phyloP scores from a whole-genome alignment of 805 yeast species.

The Wickerhamiella cacticola region DNA sequence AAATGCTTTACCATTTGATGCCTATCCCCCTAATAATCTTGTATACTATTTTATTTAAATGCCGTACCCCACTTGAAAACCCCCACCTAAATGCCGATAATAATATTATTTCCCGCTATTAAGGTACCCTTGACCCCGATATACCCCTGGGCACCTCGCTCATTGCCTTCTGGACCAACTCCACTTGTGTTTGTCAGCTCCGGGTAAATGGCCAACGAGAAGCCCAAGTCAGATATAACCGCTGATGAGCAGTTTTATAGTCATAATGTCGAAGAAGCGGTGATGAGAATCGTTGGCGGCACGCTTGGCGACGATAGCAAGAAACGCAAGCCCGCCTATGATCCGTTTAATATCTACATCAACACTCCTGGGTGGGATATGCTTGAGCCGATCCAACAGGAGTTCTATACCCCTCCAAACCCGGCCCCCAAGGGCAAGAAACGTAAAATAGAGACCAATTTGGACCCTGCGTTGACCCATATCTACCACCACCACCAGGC shows the following conservation, averaged over 20 bases:
- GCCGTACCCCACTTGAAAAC: too few species aligned
- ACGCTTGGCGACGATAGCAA: constrained; percentile 35
- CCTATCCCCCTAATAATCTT: too few species aligned
- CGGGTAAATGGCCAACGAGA: constrained; percentile 5
- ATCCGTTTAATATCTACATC: constrained; percentile 13
- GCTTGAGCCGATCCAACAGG: constrained; percentile 7
- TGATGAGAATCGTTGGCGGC: constrained; percentile 59
- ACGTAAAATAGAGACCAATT: neutral
- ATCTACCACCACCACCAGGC: neutral
- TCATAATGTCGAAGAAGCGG: constrained; percentile 57
- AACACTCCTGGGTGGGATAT: constrained; percentile 8
- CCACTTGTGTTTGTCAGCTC: constrained; percentile 8
- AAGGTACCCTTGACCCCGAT: too few species aligned
- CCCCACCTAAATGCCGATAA: too few species aligned
- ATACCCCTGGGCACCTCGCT: too few species aligned
- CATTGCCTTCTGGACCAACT: too few species aligned
- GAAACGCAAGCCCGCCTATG: constrained; percentile 18
- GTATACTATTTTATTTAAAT: too few species aligned
- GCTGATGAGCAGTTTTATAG: constrained; percentile 8
- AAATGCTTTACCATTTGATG: too few species aligned
- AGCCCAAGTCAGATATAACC: constrained; percentile 1
- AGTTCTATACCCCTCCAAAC: constrained; percentile 5
- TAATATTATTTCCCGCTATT: too few species aligned
- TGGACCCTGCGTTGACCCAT: constrained; percentile 9
- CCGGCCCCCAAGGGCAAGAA: constrained; percentile 3